Evolutionary conservation across 768 basidiomycete genomes (phyloP).

Genomic region (Chalciporus sphaerocephalus): DNA sequence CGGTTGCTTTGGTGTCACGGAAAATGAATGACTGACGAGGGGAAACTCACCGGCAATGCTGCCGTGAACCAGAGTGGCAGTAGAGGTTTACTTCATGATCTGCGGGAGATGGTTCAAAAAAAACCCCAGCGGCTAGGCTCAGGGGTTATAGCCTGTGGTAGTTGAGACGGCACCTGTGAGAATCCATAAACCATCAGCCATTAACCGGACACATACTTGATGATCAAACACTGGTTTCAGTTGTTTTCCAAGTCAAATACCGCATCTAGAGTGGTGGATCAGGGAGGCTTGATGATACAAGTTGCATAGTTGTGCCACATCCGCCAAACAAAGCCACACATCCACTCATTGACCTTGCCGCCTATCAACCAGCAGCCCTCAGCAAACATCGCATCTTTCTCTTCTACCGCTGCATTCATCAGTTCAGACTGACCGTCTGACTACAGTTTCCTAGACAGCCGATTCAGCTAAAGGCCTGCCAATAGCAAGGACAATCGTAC

Average conservation of each 20-base stretch:
- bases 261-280: too few species aligned
- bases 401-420: constrained; percentile 3
- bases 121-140: too few species aligned
- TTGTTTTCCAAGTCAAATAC: not conserved
- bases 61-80: too few species aligned
- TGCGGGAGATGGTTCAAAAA: too few species aligned
- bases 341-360: constrained; percentile 29
- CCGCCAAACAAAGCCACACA: constrained; percentile 28
- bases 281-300: too few species aligned
- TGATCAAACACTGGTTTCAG: not conserved
- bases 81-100: too few species aligned
- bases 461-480: not conserved
- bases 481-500: constrained; percentile 4
- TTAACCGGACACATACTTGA: not conserved
- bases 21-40: too few species aligned
- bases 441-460: not conserved
- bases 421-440: not conserved
- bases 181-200: too few species aligned
- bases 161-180: too few species aligned
- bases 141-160: too few species aligned
- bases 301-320: constrained; percentile 22
- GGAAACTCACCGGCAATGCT: too few species aligned
- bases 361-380: constrained; percentile 29
- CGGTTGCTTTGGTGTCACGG: too few species aligned
- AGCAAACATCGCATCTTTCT: constrained; percentile 13